These are phyloP conservation scores for Microbotryum silenes-acaulis DNA, from an alignment of 1,284 basidiomycete species.

Conservation along the genomic window DNA sequence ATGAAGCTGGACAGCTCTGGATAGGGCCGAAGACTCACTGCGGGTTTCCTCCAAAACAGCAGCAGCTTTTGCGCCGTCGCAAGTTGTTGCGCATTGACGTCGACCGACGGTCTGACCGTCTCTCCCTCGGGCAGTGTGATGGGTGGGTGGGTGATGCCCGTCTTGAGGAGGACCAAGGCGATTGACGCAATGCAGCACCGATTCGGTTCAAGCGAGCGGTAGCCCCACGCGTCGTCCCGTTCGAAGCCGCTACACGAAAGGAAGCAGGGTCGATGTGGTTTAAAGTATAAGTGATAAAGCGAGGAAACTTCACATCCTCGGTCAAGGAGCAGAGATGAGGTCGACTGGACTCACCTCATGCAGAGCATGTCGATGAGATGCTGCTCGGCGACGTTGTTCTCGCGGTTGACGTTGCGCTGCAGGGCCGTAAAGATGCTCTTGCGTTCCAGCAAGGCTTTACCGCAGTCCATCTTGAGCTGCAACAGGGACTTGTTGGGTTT, in stretches of 20 bases:
- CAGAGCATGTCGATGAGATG: slow-evolving; percentile 99
- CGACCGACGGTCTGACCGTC: slow-evolving; percentile 46
- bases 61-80: slow-evolving; percentile 94
- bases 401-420: slow-evolving; percentile 97
- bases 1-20: slow-evolving; percentile 11
- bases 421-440: slow-evolving; percentile 93
- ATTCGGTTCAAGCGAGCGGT: slow-evolving; percentile 86
- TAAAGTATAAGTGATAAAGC: neutral
- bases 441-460: slow-evolving; percentile 78
- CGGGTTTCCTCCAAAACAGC: slow-evolving; percentile 97
- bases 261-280: neutral
- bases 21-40: slow-evolving; percentile 54
- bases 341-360: slow-evolving; percentile 68
- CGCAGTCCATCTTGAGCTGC: slow-evolving; percentile 72
- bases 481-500: slow-evolving; percentile 66
- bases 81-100: slow-evolving; percentile 86
- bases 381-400: slow-evolving; percentile 97
- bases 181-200: slow-evolving; percentile 97
- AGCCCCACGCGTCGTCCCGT: slow-evolving; percentile 94
- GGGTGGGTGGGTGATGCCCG: slow-evolving; percentile 71
- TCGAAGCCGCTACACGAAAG: slow-evolving; percentile 69
- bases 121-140: slow-evolving; percentile 13
- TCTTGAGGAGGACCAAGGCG: slow-evolving; percentile 93
- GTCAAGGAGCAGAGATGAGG: neutral
- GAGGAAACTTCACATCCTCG: neutral